Base-by-base conservation (phyloP, 1,284 basidiomycete species). In the Ganoderma multipileum region DNA sequence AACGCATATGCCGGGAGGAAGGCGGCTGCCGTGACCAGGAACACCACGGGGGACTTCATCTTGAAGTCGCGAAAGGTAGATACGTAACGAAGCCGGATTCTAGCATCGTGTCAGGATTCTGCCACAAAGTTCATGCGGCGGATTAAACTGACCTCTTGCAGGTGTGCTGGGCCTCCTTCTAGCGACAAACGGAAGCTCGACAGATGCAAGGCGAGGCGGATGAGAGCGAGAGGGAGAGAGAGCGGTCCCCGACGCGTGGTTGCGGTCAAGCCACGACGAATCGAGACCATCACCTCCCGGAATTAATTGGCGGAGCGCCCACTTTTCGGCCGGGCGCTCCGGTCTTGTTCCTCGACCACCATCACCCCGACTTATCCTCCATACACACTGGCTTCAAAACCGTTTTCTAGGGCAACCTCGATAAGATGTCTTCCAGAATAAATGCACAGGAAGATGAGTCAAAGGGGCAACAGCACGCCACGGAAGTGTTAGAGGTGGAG, bases 401-500 rank as follows among this genome's bases (percentile, higher is more conserved):
- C 8, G 8, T 50, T 11, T 2, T 1, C 47, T 50, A 11, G 47
- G n/a, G 23, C n/a, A 50, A 11, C 11, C 12, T 9, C 57, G 36
- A 36, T 20, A 58, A 23, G 30, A 20, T 38, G n/a, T 36, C 14
- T 12, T 1, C 20, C 30, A 9, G 5, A 8, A 33, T 14, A 38
- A 12, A 41, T 36, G 4, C 38, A 26, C 26, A 30, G 28, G 38
- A 9, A 36, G 26, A 8, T 30, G 60, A 2, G 5, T 52, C 38
- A 20, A 68, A 66, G 57, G 65, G 59, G 26, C 68, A 64, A 38
- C 26, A 38, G 12, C 69, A 65, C 33, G 60, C 64, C 14, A 61
- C 55, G 8, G 73, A 79, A 62, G 71, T 66, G 12, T 75, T 82
- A 2, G 81, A 82, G 6, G 75, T 80, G 0, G 81, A 82, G 67